Conservation (phyloP, 371 early-diverging fungal genomes). For the Polyrhizophydium stewartii region DNA sequence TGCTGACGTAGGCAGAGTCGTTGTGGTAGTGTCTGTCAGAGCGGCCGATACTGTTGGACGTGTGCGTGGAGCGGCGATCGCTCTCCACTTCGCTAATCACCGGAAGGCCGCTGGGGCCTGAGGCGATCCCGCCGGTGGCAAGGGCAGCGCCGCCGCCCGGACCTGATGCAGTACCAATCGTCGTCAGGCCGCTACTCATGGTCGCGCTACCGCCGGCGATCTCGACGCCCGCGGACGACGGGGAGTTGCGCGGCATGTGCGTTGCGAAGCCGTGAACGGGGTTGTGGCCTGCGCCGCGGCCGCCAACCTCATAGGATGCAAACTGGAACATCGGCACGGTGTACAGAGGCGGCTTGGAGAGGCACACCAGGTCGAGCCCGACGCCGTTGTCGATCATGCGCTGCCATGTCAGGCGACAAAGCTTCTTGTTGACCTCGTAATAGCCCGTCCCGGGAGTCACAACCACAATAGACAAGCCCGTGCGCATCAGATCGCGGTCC, state of each 20-base stretch:
- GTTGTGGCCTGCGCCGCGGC: no score
- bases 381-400: constrained; percentile 93
- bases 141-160: no score
- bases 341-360: constrained; percentile 83
- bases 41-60: neutral
- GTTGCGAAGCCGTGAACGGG: no score
- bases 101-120: no score
- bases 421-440: constrained; percentile 77
- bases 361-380: constrained; percentile 87
- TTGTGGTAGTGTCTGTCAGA: neutral
- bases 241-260: no score
- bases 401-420: constrained; percentile 87
- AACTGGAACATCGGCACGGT: constrained; percentile 81
- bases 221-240: no score
- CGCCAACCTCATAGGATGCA: constrained; percentile 8
- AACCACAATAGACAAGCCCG: constrained; percentile 87
- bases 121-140: no score
- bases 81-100: neutral
- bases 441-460: constrained; percentile 87
- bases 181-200: no score
- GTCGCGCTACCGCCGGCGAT: no score
- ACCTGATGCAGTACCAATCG: no score
- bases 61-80: constrained; percentile 1
- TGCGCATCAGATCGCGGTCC: constrained; percentile 87
- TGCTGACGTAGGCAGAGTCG: neutral